Percentiles rank a stretch among this genome's conserved stretches.
Conservation (phyloP, 164 flowering plant genomes). For the Aristolochia californica region DNA sequence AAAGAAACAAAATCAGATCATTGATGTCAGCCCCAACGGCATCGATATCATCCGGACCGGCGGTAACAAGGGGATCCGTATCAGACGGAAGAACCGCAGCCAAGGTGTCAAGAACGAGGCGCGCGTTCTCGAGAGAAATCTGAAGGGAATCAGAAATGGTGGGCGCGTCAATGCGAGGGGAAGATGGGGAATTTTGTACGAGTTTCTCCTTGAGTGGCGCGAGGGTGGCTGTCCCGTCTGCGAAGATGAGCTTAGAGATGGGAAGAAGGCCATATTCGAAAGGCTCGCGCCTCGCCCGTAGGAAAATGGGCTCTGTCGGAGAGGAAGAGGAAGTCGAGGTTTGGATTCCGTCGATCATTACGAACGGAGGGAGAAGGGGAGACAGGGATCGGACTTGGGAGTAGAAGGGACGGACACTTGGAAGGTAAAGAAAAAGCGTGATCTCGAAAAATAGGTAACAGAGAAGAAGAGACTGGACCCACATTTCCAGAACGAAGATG, state of each 20-base stretch:
- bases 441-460: not conserved
- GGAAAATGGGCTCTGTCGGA: constrained; percentile 8
- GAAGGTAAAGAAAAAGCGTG: not conserved
- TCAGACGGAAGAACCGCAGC: constrained; percentile 54
- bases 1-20: constrained; percentile 74
- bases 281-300: constrained; percentile 63
- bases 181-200: constrained; percentile 7
- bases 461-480: not conserved
- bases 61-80: constrained; percentile 37
- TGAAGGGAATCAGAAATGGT: constrained; percentile 48
- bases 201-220: constrained; percentile 44
- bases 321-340: constrained; percentile 25
- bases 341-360: constrained; percentile 18
- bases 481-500: too few species aligned
- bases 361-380: not conserved
- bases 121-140: constrained; percentile 71
- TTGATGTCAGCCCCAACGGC: constrained; percentile 49
- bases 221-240: constrained; percentile 63
- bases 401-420: not conserved
- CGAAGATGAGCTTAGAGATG: constrained; percentile 74
- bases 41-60: constrained; percentile 29
- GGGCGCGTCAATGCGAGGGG: constrained; percentile 28
- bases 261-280: constrained; percentile 95
- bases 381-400: not conserved
- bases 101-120: constrained; percentile 69